phyloP scores from a whole-genome alignment of 1,284 basidiomycete species.

The Pseudozyma sp. region DNA sequence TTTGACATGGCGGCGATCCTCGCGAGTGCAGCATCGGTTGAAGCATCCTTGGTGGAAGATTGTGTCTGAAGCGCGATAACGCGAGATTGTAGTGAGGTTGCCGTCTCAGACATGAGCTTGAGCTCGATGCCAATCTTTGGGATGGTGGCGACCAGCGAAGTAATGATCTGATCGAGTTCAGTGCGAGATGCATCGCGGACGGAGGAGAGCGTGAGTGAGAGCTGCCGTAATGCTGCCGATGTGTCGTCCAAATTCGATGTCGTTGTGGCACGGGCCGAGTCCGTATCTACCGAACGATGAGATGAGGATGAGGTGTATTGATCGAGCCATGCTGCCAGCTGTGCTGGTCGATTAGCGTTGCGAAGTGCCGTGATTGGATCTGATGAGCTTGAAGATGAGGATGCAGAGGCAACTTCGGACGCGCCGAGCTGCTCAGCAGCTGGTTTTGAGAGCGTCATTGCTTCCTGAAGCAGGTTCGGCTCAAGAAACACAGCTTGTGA shows the following conservation, averaged over 20 bases:
- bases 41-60: slow-evolving; percentile 15
- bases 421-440: slow-evolving; percentile 14
- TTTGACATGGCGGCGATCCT: slow-evolving; percentile 32
- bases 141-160: slow-evolving; percentile 33
- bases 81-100: slow-evolving; percentile 23
- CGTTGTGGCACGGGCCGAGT: background rate
- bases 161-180: slow-evolving; percentile 39
- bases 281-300: background rate
- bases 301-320: slow-evolving; percentile 5
- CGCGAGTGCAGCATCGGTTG: slow-evolving; percentile 25
- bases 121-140: slow-evolving; percentile 41
- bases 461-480: background rate
- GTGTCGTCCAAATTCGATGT: slow-evolving; percentile 21
- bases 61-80: slow-evolving; percentile 16
- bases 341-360: slow-evolving; percentile 2
- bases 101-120: slow-evolving; percentile 41
- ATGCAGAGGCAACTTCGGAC: slow-evolving; percentile 8
- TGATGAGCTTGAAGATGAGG: background rate
- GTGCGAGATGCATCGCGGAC: slow-evolving; percentile 29
- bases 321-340: slow-evolving; percentile 39
- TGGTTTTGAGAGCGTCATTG: slow-evolving; percentile 26
- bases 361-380: slow-evolving; percentile 30
- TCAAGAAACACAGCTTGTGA: slow-evolving; percentile 1
- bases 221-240: slow-evolving; percentile 21
- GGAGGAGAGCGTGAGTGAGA: slow-evolving; percentile 34